A percentile compares a stretch with the other conserved stretches of the same genome.
Evolutionary conservation across 169 alveolate species (phyloP).

Genomic region (Plasmodium knowlesi): DNA sequence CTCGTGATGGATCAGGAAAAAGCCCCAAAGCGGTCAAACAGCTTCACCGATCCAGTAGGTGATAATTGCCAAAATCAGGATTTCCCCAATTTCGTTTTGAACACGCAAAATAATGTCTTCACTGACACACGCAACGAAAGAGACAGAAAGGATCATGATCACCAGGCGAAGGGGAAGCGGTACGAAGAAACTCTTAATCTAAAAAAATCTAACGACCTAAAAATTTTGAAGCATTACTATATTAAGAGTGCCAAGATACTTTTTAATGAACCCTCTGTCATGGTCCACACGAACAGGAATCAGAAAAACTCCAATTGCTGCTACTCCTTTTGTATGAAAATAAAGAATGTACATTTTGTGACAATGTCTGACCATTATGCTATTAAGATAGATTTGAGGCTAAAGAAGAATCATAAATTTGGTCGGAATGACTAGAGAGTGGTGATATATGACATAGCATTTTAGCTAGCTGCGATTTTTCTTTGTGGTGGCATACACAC

Average conservation of each 20-base stretch:
- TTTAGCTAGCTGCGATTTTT: background rate
- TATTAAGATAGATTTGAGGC: conserved; percentile 83
- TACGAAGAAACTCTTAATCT: background rate
- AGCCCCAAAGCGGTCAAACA: background rate
- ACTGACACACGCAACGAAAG: background rate
- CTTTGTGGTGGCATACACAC: background rate
- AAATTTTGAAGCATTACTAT: conserved; percentile 80
- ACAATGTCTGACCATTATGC: conserved; percentile 92
- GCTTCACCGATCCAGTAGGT: background rate
- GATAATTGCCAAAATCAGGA: background rate
- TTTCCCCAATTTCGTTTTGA: background rate
- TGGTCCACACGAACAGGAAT: conserved; percentile 74
- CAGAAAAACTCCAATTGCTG: conserved; percentile 64
- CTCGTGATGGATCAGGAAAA: background rate
- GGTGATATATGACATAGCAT: background rate
- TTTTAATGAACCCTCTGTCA: conserved; percentile 89
- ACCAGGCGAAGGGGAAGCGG: background rate
- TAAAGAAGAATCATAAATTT: conserved; percentile 55
- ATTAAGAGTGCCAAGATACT: conserved; percentile 88
- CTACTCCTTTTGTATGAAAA: conserved; percentile 73
- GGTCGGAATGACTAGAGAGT: background rate
- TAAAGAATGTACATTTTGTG: conserved; percentile 86
- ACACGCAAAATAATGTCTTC: background rate
- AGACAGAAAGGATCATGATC: background rate
- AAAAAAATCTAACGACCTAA: conserved; percentile 62